Evolutionary conservation across 73 alveolate genomes (phyloP), one percentile per base, ranked within the genome.

Genomic region (Paramecium octaurelia): DNA sequence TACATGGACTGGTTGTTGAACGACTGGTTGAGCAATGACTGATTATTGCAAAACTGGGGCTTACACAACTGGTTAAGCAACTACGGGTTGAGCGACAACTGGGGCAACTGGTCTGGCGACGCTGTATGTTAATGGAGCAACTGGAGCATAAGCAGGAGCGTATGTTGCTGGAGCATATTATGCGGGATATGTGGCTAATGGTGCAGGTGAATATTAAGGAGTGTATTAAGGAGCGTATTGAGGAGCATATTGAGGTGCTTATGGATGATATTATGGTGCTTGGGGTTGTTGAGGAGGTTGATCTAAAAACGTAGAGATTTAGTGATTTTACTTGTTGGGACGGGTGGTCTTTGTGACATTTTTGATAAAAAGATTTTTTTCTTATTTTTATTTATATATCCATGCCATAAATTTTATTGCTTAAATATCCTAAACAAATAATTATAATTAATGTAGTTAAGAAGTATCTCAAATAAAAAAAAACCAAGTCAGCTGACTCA

Each of bases 81-180:
- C 86, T 3, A 35, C n/a, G 27, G 48, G 38, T 73, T 64, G 27
- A 34, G 88, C 59, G 18, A 75, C 88, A 11, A 38, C 58, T 38
- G 88, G 60, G 3, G 88, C 88, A 18, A 34, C 88, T 64, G 84
- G 84, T 64, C 84, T 64, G 31, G 84, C 84, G 31, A 75, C 88
- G 35, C 88, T 75, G 34, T 75, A 75, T 38, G 88, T 75, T 42
- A 75, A 75, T 75, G 88, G 88, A 35, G 88, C 88, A 29, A 42
- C 34, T 8, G 86, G 86, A 24, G 77, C 77, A 59, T 59, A 59
- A 8, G 77, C 64, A 35, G 60, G 68, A 9, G 88, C 88, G 38
- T 64, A 64, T 23, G 44, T 21, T 1, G 84, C 10, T 2, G 84
- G 84, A 64, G 84, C 84, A 23, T 11, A 64, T 64, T 64, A 64